A percentile compares a stretch with the other conserved stretches of the same genome.
These are phyloP conservation scores for Exophiala bonariae DNA, from an alignment of 2,329 filamentous ascomycete genomes.

Conservation along the genomic window DNA sequence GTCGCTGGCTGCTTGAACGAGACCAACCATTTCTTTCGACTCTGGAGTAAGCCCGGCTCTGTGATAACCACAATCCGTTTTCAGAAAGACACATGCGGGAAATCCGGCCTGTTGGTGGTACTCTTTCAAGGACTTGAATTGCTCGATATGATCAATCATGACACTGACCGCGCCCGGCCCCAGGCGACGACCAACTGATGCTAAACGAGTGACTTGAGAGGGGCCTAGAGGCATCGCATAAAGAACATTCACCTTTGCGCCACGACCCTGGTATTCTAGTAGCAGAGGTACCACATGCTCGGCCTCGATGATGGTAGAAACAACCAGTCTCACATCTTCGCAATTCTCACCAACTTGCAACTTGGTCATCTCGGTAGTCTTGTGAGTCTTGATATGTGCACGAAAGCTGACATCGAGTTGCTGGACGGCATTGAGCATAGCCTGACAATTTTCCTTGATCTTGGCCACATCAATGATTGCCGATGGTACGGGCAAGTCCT, in stretches of 20 bases:
- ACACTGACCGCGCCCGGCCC: conserved; percentile 60
- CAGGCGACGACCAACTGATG: conserved; percentile 55
- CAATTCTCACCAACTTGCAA: conserved; percentile 66
- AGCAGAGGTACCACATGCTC: conserved; percentile 66
- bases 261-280: conserved; percentile 54
- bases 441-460: conserved; percentile 65
- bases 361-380: conserved; percentile 67
- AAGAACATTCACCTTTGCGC: conserved; percentile 64
- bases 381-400: conserved; percentile 82
- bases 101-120: conserved; percentile 45
- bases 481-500: conserved; percentile 64
- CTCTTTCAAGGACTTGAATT: conserved; percentile 54
- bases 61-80: conserved; percentile 72
- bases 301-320: conserved; percentile 73
- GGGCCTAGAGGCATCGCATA: conserved; percentile 71
- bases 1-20: conserved; percentile 31
- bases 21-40: conserved; percentile 40
- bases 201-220: conserved; percentile 61
- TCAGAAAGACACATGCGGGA: conserved; percentile 63
- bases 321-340: conserved; percentile 61
- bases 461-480: conserved; percentile 68
- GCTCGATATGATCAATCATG: conserved; percentile 68
- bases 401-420: conserved; percentile 66
- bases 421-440: conserved; percentile 67
- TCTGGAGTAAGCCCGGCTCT: conserved; percentile 65